These are phyloP conservation scores for Populus ilicifolia DNA, from an alignment of 345 rosid genomes.

Conservation along the genomic window DNA sequence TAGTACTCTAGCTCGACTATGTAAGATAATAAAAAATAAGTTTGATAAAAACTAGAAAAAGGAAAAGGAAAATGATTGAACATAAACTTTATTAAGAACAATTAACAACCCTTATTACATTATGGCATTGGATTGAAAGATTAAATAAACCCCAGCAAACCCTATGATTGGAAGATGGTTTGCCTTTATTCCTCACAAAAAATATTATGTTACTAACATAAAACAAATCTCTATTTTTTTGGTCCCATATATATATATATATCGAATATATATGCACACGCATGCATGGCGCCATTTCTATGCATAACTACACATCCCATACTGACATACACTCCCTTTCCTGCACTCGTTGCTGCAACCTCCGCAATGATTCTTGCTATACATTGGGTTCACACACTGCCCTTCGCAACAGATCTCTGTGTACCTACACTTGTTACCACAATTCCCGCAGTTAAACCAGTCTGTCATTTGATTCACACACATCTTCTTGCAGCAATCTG, in stretches of 20 bases:
- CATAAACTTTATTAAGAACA: neutral
- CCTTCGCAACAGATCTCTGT: constrained; percentile 54
- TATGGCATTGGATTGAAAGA: neutral
- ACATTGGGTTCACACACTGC: constrained; percentile 54
- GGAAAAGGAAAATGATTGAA: neutral
- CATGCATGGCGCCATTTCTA: constrained; percentile 3
- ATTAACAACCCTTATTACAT: neutral
- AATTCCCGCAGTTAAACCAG: constrained; percentile 44
- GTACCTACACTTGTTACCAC: constrained; percentile 53
- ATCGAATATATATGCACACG: too few species aligned
- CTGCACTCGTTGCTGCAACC: constrained; percentile 56
- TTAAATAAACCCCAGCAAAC: neutral
- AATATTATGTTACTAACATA: neutral
- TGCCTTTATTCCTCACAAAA: neutral
- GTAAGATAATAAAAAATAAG: neutral
- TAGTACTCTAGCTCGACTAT: too few species aligned
- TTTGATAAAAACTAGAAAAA: neutral
- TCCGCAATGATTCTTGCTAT: constrained; percentile 49
- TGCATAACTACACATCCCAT: constrained; percentile 62
- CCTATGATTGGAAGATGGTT: neutral
- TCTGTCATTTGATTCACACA: constrained; percentile 48
- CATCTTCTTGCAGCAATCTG: constrained; percentile 51
- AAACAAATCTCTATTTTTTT: neutral
- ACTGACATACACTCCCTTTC: constrained; percentile 44
- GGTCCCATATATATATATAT: neutral